phyloP scores from a whole-genome alignment of 2,329 filamentous ascomycete species.

The Amauroascus verrucosus region DNA sequence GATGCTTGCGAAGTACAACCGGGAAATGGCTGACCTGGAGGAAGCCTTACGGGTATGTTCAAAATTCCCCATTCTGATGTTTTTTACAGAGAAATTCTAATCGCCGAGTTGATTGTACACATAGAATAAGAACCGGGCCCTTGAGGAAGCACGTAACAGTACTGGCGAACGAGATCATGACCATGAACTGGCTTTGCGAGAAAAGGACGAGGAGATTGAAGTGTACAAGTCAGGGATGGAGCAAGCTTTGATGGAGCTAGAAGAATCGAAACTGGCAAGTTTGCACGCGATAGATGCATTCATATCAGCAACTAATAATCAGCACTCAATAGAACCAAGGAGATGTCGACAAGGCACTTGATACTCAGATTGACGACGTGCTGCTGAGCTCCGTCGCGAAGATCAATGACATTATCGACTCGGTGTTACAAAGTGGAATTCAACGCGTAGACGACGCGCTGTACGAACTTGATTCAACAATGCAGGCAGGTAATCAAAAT shows the following conservation, averaged over 20 bases:
- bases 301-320: neutral
- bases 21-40: conserved; percentile 93
- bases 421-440: conserved; percentile 84
- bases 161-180: conserved; percentile 73
- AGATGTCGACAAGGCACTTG: conserved; percentile 68
- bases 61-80: neutral
- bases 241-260: conserved; percentile 82
- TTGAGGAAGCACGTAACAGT: conserved; percentile 74
- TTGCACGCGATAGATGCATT: neutral
- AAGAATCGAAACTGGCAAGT: conserved; percentile 60
- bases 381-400: conserved; percentile 79
- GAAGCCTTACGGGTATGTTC: conserved; percentile 58
- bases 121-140: conserved; percentile 73
- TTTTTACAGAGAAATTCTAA: conserved; percentile 17
- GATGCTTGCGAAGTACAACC: conserved; percentile 90
- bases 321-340: conserved; percentile 49
- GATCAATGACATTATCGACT: conserved; percentile 96
- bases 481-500: conserved; percentile 98
- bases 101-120: neutral
- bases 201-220: conserved; percentile 96
- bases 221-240: conserved; percentile 98
- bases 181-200: conserved; percentile 71
- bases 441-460: conserved; percentile 90
- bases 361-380: conserved; percentile 83
- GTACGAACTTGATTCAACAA: conserved; percentile 92